Conservation (phyloP, 345 rosid genomes). For the Geranium brycei region DNA sequence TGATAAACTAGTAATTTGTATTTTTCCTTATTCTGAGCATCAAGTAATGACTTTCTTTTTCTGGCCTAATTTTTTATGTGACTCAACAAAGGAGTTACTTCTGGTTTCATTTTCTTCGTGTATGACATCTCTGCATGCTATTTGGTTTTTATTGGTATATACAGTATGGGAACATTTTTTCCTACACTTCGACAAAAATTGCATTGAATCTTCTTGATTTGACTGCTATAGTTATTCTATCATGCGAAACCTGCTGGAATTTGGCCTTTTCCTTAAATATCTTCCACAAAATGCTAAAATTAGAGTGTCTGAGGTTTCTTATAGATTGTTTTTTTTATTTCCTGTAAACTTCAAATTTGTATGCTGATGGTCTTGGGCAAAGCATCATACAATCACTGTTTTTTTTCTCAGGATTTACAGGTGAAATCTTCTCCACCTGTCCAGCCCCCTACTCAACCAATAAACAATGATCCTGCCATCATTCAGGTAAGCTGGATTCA, state of each 20-base stretch:
- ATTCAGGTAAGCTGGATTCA: constrained; percentile 47
- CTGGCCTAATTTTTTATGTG: no score
- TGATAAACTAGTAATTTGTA: no score
- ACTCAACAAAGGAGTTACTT: no score
- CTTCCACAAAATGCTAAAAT: background rate
- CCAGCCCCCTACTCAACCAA: constrained; percentile 41
- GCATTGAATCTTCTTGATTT: background rate
- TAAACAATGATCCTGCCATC: constrained; percentile 85
- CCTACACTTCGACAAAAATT: no score
- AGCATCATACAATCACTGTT: background rate
- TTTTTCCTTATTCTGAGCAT: no score
- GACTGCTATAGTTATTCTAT: background rate
- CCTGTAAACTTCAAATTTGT: no score
- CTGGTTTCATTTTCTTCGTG: no score
- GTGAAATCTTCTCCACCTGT: constrained; percentile 83
- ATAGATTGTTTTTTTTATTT: background rate
- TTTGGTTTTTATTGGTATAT: no score
- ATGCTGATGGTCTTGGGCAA: background rate
- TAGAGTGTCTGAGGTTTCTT: background rate
- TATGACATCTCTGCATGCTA: no score
- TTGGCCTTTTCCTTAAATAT: background rate
- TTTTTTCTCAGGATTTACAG: constrained; percentile 64
- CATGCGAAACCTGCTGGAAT: background rate
- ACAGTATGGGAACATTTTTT: no score
- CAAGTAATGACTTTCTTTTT: no score